Percentiles rank a stretch among this genome's conserved stretches.
These are phyloP conservation scores for Glutinoglossum americanum DNA, from an alignment of 495 filamentous ascomycete species.

Conservation along the genomic window DNA sequence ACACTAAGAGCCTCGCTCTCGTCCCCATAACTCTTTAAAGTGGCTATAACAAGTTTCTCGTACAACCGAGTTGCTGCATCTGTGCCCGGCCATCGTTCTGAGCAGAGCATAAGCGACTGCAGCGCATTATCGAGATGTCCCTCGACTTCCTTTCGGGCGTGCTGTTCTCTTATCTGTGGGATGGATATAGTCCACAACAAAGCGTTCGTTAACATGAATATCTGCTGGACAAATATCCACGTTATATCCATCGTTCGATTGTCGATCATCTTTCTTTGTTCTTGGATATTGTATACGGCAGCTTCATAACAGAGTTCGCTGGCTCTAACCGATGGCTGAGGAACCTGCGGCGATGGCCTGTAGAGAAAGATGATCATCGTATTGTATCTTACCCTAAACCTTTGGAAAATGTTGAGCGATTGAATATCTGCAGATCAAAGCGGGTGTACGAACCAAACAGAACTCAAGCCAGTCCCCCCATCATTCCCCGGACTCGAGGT, in stretches of 20 bases:
- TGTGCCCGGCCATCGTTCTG: conserved; percentile 76
- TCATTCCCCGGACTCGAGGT: conserved; percentile 36
- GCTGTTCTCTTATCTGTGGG: conserved; percentile 48
- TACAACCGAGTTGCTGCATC: conserved; percentile 66
- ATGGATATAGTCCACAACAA: conserved; percentile 79
- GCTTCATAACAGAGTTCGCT: conserved; percentile 67
- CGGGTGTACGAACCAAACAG: conserved; percentile 21
- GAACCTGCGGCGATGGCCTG: conserved; percentile 75
- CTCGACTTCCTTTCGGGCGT: conserved; percentile 50
- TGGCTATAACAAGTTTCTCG: conserved; percentile 53
- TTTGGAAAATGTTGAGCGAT: neutral
- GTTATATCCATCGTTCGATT: conserved; percentile 59
- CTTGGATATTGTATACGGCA: conserved; percentile 52
- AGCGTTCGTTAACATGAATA: conserved; percentile 75
- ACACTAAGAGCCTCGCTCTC: conserved; percentile 40
- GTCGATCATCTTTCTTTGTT: conserved; percentile 55
- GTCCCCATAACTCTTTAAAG: conserved; percentile 56
- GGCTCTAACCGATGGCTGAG: conserved; percentile 52
- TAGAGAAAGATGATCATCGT: conserved; percentile 70
- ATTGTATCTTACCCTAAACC: conserved; percentile 54
- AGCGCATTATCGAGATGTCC: conserved; percentile 45
- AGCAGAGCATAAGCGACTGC: conserved; percentile 49
- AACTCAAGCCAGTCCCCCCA: conserved; percentile 39
- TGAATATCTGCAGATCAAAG: neutral
- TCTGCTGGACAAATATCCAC: conserved; percentile 71